phyloP scores from a whole-genome alignment of 768 basidiomycete species.

The Hygrocybe punicea region DNA sequence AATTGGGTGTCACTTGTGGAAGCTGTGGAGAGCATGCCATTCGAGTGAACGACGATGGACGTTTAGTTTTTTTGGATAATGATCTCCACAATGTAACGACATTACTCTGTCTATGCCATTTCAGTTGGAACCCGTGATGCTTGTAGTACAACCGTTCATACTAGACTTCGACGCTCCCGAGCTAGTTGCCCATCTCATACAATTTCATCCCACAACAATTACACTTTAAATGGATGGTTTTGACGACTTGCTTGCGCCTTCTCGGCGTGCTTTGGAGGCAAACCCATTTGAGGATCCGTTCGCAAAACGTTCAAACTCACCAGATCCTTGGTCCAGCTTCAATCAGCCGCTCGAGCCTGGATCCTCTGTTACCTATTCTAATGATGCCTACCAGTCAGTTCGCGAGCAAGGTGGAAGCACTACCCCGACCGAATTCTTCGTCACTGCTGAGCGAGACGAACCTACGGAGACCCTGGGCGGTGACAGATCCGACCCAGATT shows the following conservation, averaged over 20 bases:
- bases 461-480: neutral
- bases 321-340: slow-evolving; percentile 73
- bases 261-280: slow-evolving; percentile 59
- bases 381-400: slow-evolving; percentile 7
- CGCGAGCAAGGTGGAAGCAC: slow-evolving; percentile 13
- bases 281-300: slow-evolving; percentile 79
- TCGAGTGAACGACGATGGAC: slow-evolving; percentile 49
- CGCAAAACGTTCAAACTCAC: slow-evolving; percentile 60
- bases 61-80: neutral
- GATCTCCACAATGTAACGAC: too few species aligned
- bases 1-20: slow-evolving; percentile 77
- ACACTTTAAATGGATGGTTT: slow-evolving; percentile 82
- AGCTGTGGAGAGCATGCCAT: slow-evolving; percentile 78
- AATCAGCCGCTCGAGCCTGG: slow-evolving; percentile 24
- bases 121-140: too few species aligned
- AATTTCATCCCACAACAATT: too few species aligned
- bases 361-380: slow-evolving; percentile 10
- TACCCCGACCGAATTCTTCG: slow-evolving; percentile 8
- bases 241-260: slow-evolving; percentile 67
- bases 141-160: too few species aligned
- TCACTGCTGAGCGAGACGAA: neutral
- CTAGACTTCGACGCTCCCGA: too few species aligned
- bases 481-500: neutral
- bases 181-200: too few species aligned
- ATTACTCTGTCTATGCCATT: too few species aligned